Evolutionary conservation across 2,329 filamentous ascomycete species (phyloP), one percentile per base, ranked within the genome.

Genomic region (Penicillium janthinellum): DNA sequence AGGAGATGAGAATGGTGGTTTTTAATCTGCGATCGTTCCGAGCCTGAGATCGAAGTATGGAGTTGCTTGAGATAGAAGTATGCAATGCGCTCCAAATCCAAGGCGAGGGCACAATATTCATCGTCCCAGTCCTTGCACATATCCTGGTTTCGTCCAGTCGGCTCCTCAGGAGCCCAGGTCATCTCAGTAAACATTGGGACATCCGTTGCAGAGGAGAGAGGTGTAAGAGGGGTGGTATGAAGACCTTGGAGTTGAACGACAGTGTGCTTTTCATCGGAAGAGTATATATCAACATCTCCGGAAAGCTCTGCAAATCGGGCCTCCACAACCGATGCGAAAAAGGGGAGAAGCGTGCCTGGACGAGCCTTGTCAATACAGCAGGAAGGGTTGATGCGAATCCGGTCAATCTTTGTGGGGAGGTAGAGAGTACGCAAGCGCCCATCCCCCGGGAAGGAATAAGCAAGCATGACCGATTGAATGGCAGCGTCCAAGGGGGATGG

Each of bases 251-350:
- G 58, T 47, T 69, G 67, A 14, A 69, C 25, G 12, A 67, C 34
- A 12, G 62, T 64, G n/a, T 56, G 42, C 17, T 38, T 35, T 1
- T 64, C 62, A 48, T 67, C 60, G 7, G 39, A 20, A 12, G 64
- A 63, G 25, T 61, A 66, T 1, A 71, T 57, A 10, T 70, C 64
- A 44, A 70, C 64, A 57, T 70, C 67, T 12, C 68, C 69, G n/a
- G 67, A 64, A 1, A 71, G 58, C 25, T 65, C 64, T 1, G 59
- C 55, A 11, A 64, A 66, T 4, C 44, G 51, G 14, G 54, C 38
- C 11, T 60, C 55, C 6, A 56, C 57, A 7, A 70, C 66, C 1
- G 59, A 56, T 5, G 69, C 63, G 38, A 60, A 55, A 11, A 71
- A 71, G 6, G 45, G 57, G 37, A 71, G 48, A 2, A 56, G 6